A percentile compares a stretch with the other conserved stretches of the same genome.
phyloP scores from a whole-genome alignment of 2,329 filamentous ascomycete genomes.

The Ciborinia camelliae region DNA sequence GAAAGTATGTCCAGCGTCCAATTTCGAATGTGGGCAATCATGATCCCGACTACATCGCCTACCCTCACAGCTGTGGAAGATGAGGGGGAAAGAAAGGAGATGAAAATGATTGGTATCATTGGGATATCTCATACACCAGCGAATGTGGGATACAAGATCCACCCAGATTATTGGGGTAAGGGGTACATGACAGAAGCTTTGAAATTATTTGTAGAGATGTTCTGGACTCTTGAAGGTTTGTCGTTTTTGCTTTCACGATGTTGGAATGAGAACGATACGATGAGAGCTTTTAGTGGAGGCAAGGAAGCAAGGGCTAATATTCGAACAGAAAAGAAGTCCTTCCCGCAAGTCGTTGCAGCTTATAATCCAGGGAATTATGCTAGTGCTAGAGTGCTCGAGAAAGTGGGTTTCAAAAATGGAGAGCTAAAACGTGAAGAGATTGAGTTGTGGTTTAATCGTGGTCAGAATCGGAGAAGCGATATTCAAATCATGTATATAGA shows the following conservation, averaged over 20 bases:
- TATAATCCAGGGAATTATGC: constrained; percentile 26
- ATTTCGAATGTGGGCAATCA: constrained; percentile 1
- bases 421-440: constrained; percentile 17
- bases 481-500: constrained; percentile 3
- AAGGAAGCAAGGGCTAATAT: neutral
- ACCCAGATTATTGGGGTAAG: constrained; percentile 23
- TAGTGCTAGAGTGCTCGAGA: constrained; percentile 27
- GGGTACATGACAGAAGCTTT: constrained; percentile 26
- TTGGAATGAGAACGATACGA: neutral
- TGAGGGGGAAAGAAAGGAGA: neutral
- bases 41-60: neutral
- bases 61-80: neutral
- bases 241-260: neutral
- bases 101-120: constrained; percentile 16
- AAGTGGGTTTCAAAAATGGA: constrained; percentile 25
- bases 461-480: neutral
- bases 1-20: neutral
- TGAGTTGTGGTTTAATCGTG: constrained; percentile 1
- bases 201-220: constrained; percentile 19
- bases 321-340: neutral
- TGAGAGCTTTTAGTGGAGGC: neutral
- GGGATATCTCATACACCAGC: constrained; percentile 5
- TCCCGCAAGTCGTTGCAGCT: neutral
- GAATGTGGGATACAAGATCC: constrained; percentile 25
- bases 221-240: constrained; percentile 13